Evolutionary conservation across 148 eudicot species (phyloP), one percentile per base, ranked within the genome.

Genomic region (Oxyria digyna): DNA sequence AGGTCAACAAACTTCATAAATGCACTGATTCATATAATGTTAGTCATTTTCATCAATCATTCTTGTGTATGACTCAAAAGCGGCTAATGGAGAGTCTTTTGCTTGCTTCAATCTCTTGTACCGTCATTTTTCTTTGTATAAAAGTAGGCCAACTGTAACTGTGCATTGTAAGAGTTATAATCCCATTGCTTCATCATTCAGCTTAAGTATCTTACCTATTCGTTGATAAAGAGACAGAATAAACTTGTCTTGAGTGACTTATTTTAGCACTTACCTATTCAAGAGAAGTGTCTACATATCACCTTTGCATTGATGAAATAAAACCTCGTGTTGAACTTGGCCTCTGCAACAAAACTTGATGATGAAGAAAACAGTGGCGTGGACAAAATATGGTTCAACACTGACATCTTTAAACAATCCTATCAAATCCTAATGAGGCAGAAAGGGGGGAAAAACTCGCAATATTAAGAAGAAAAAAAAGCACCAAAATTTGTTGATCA

Each of bases 281-380:
- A n/a, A n/a, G n/a, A n/a, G n/a, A n/a, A n/a, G n/a, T n/a, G n/a
- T n/a, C n/a, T n/a, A n/a, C n/a, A n/a, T n/a, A n/a, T n/a, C n/a
- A n/a, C n/a, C n/a, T n/a, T n/a, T n/a, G 3, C 8, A 13, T 46
- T 24, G 42, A 12, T 32, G 23, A 23, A 8, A 41, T 14, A 43
- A 62, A 49, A 80, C 84, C 84, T 81, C 10, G 74, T 62, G 64
- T 38, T 27, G 62, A 75, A 67, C 20, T 71, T 66, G 21, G 81
- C 26, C 24, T 33, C 54, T 14, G 71, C 18, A 24, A 78, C 55
- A 54, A 81, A 75, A 14, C 69, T 42, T 18, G 84, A 81, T 0
- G 84, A 77, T 0, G 81, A 78, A 21, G 84, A 75, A n/a, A 81
- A 78, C 32, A 81, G 40, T 1, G 83, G 71, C 4, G 73, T 33